Conservation (phyloP, 108 stramenopile genomes). For the Fragilariopsis cylindrus region DNA sequence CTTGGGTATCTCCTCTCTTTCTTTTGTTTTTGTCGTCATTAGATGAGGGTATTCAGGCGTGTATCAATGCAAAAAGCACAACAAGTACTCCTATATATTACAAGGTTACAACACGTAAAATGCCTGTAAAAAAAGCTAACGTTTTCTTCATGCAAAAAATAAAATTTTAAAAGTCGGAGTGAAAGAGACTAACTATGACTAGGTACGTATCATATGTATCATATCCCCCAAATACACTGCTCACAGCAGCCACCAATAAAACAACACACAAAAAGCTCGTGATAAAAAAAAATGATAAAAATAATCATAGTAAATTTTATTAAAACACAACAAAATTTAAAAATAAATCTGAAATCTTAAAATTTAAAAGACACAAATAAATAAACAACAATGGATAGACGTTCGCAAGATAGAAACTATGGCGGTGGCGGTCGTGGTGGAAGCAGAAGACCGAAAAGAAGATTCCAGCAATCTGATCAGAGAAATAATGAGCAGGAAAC, state of each 20-base stretch:
- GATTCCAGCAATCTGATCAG: slow-evolving; percentile 9
- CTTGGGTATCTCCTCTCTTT: neutral
- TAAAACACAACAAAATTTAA: neutral
- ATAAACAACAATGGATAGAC: neutral
- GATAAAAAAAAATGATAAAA: neutral
- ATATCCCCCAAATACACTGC: neutral
- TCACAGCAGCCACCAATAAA: neutral
- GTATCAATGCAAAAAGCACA: neutral
- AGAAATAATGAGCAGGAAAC: slow-evolving; percentile 19
- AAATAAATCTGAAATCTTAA: neutral
- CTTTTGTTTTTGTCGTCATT: neutral
- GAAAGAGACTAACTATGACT: too few relatives aligned
- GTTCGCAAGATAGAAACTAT: neutral
- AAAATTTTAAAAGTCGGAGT: too few relatives aligned
- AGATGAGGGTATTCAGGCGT: too few relatives aligned
- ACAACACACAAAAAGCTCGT: neutral
- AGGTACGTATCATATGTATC: too few relatives aligned
- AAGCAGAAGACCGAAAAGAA: neutral
- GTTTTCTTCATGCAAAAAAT: too few relatives aligned
- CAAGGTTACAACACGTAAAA: too few relatives aligned
- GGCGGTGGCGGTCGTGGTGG: too few relatives aligned
- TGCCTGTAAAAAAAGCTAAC: too few relatives aligned
- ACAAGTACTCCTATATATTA: neutral
- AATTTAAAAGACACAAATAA: too few relatives aligned
- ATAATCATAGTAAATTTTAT: neutral